Evolutionary conservation across 225 moss, liverwort and hornwort genomes (phyloP), one percentile per base, ranked within the genome.

Genomic region (Neckera pumila): DNA sequence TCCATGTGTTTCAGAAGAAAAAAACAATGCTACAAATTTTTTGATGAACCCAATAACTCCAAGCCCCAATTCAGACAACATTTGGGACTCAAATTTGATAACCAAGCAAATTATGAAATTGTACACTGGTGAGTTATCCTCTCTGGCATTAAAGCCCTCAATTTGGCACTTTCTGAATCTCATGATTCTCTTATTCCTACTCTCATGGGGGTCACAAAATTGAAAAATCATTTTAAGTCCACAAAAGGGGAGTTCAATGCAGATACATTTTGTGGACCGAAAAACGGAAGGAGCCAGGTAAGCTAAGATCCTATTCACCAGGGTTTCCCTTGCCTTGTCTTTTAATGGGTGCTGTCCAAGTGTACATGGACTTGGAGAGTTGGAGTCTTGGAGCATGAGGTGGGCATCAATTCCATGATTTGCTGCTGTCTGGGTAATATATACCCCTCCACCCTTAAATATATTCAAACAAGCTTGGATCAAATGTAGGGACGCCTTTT

Each of bases 271-370:
- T 23, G 3, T 77, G 54, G 54, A 54, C 6, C 2, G 0, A 76
- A 76, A 76, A 78, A 22, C 1, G 10, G 10, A 47, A 57, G 43
- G 4, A 26, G 64, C 67, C 72, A 84, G 56, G 53, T 79, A 45
- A 38, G 54, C 34, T 54, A 43, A 83, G 89, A 91, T 91, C 86
- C 91, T 86, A 86, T 89, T 89, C 72, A 42, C 59, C 51, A 79
- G 86, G 89, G 40, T 27, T 43, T 38, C 15, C 7, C n/a, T n/a
- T n/a, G n/a, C n/a, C n/a, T 64, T 64, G 27, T 38, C 74, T 79
- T 33, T 56, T 6, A 51, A 69, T 31, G 49, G 33, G 54, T 26
- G 2, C 10, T 25, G 17, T 16, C 28, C 59, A 79, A 76, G 45
- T 59, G 87, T 21, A 83, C 36, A 76, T 27, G 59, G 12, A 83